A percentile compares a stretch with the other conserved stretches of the same genome.
These are phyloP conservation scores for Hygrophorus pudorinus DNA, from an alignment of 768 basidiomycete genomes.

Conservation along the genomic window DNA sequence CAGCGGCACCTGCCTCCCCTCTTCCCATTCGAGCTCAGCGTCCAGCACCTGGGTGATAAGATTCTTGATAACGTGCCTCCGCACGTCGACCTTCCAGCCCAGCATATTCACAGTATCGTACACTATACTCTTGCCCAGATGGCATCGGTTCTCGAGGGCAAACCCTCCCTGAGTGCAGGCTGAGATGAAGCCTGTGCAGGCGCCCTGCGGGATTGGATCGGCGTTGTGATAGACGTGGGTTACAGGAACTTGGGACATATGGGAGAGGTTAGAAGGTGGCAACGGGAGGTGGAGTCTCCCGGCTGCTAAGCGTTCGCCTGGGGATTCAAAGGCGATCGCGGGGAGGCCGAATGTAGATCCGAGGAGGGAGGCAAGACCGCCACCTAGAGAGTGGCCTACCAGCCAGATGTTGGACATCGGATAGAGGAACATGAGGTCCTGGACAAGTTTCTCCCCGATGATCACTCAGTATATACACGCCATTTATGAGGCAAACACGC, in stretches of 20 bases:
- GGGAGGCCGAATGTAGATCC: slow-evolving; percentile 88
- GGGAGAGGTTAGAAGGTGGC: slow-evolving; percentile 42
- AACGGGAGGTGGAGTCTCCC: slow-evolving; percentile 79
- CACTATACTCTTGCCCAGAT: slow-evolving; percentile 78
- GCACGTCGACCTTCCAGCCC: slow-evolving; percentile 73
- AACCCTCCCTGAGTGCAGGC: slow-evolving; percentile 78
- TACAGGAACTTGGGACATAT: slow-evolving; percentile 50
- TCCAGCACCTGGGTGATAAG: slow-evolving; percentile 57
- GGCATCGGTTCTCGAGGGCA: slow-evolving; percentile 81
- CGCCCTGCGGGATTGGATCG: slow-evolving; percentile 86
- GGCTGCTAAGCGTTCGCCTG: slow-evolving; percentile 66
- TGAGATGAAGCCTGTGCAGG: slow-evolving; percentile 67
- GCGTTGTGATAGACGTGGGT: slow-evolving; percentile 87
- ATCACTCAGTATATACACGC: neutral
- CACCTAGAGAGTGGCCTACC: slow-evolving; percentile 85
- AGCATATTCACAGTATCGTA: slow-evolving; percentile 82
- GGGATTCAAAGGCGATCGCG: slow-evolving; percentile 84
- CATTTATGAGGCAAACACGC: slow-evolving; percentile 1
- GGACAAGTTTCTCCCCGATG: slow-evolving; percentile 63
- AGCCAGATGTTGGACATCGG: slow-evolving; percentile 85
- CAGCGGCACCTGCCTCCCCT: slow-evolving; percentile 39
- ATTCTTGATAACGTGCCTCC: slow-evolving; percentile 64
- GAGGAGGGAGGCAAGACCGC: slow-evolving; percentile 78
- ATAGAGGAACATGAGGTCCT: slow-evolving; percentile 77
- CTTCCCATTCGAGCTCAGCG: slow-evolving; percentile 41